Evolutionary conservation across 352 stramenopile genomes (phyloP), one percentile per base, ranked within the genome.

Genomic region (Globisporangium apiculatum): DNA sequence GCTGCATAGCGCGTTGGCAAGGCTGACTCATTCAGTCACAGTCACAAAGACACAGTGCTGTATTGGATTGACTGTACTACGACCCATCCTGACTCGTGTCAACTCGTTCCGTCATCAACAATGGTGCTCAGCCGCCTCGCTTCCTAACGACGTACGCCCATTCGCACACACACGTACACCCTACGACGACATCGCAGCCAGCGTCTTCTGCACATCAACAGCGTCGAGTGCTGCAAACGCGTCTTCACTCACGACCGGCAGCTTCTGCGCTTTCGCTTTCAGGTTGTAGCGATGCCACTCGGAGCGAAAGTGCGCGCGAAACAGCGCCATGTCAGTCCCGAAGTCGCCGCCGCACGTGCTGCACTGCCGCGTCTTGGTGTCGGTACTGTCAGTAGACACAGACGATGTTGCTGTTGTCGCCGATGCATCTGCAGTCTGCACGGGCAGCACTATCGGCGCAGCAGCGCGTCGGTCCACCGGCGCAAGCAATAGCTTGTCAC

Each of bases 261-360:
- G 67, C 57, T 91, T 94, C 58, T 94, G 95, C 49, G 96, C 72
- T 68, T 99, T 99, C 41, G 97, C 70, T 65, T 98, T 98, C 45
- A 98, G 85, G 73, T 99, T 99, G 78, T 98, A 98, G 42, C 92
- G 84, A 68, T 98, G 95, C 93, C 95, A 98, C 62, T 98, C 94
- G 45, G 83, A 96, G 36, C 91, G 88, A 71, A 98, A 99, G 68
- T 99, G 96, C 46, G 94, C 77, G 41, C 95, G 82, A 65, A 97
- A 98, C 46, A 76, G 75, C 51, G 71, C 73, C 60, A 92, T 73
- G 54, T 87, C 79, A 58, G 86, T 83, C 38, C 72, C 75, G 62
- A 98, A 99, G 48, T 83, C 80, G 5, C 94, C 93, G 7, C 91
- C 93, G 57, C 94, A 98, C 7, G 94, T 98, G 56, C 94, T 98